Evolutionary conservation across 305 asterid species (phyloP).

Genomic region (Fraxinus nigra): DNA sequence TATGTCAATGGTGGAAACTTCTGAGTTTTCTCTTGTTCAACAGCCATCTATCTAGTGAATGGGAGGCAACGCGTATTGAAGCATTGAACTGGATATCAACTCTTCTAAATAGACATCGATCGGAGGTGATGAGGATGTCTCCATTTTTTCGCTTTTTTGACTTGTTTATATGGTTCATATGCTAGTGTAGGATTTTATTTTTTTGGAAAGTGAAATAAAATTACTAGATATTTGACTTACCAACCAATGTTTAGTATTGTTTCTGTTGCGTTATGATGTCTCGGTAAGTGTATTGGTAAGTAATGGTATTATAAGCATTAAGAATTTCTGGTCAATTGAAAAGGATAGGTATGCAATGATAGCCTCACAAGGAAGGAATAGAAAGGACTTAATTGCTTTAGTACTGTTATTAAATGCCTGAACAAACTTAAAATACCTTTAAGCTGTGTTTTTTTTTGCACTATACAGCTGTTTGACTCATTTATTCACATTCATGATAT

Average conservation of each 20-base stretch:
- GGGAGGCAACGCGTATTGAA: conserved; percentile 98
- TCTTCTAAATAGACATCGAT: conserved; percentile 66
- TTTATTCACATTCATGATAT: not conserved
- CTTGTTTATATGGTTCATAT: not conserved
- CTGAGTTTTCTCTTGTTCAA: conserved; percentile 20
- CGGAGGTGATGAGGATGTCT: conserved; percentile 53
- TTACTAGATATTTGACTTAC: not conserved
- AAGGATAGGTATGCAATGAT: not conserved
- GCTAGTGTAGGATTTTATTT: not conserved
- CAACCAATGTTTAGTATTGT: not conserved
- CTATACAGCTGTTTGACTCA: not conserved
- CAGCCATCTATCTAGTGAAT: conserved; percentile 91
- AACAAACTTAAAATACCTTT: not conserved
- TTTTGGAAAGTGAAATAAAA: not conserved
- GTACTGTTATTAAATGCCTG: not conserved
- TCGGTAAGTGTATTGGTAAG: not conserved
- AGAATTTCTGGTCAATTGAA: not conserved
- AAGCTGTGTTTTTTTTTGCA: not conserved
- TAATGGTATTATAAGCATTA: not conserved
- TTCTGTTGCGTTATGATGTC: not conserved
- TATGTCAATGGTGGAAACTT: conserved; percentile 7
- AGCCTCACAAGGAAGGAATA: not conserved
- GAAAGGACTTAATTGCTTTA: not conserved
- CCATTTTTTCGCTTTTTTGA: not conserved
- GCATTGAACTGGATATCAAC: conserved; percentile 90